Base-by-base conservation (phyloP, 352 stramenopile genomes). In the Thalassiosira exigua region DNA sequence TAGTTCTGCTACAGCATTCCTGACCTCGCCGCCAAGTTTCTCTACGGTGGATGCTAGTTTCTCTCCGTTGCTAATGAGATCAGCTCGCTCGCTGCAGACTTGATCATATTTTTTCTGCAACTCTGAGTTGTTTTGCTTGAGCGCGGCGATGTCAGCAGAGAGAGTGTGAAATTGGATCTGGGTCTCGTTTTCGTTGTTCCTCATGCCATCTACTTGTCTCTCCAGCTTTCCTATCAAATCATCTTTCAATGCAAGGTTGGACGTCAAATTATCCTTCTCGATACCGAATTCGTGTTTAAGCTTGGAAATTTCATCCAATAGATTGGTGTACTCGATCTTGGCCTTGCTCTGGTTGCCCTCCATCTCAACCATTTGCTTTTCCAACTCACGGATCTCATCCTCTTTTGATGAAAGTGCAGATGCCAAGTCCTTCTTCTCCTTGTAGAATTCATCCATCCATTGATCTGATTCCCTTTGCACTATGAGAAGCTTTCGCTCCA, bases 341-440 rank as follows among this genome's bases (percentile, higher is more conserved):
- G 59, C 52, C 39, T 75, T 39, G 21, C 41, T 36, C 44, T 54
- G 36, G 9, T 42, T 44, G 14, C 30, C 41, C 3, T 50, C 59
- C 41, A 75, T 59, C 32, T 71, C 72, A 32, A 48, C 9, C 30
- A 74, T 57, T 53, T 72, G 54, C n/a, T 48, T 19, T 17, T 65
- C 32, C 30, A 77, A 19, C 26, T 69, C 32, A 32, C 32, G 44
- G 19, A 71, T 60, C n/a, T 46, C 24, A 19, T 59, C 33, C n/a
- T 75, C 54, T 27, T 75, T 81, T 19, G 46, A 82, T 33, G 33
- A 57, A 69, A 65, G 57, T 58, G 17, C 32, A 1, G 53, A 69
- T 52, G 57, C 51, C 22, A 86, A 48, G 26, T 75, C 67, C 57
- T 64, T 21, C 62, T 86, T 86, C 41, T 77, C 39, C 14, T 46